Evolutionary conservation across 306 rosid species (phyloP), one percentile per base, ranked within the genome.

Genomic region (Alnus glutinosa): DNA sequence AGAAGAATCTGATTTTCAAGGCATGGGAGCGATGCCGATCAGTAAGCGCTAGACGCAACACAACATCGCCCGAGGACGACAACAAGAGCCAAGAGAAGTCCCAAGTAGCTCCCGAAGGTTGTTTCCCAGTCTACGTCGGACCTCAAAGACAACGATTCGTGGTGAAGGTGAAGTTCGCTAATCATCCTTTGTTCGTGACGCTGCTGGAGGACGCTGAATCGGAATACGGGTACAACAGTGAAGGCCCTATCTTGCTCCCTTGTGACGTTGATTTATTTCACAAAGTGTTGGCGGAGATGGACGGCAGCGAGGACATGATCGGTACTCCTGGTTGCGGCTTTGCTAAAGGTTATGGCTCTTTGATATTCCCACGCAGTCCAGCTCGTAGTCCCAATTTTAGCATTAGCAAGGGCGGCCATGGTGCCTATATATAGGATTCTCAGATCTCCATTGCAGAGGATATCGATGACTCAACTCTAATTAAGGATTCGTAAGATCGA

Each of bases 231-330:
- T 83, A 83, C 36, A 64, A 39, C 18, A 81, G 85, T 15, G 83
- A 94, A 23, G 97, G 98, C 3, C 98, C 88, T 0, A 82, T 92
- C 51, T 80, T 85, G 85, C 98, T 94, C 66, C 97, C 98, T 37
- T 92, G 97, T 30, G 87, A 83, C 0, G 89, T 90, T 6, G 92
- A 82, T 62, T 72, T 88, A 78, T 94, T 94, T 82, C 78, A 64
- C 67, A 74, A 83, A 42, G 96, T 92, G 8, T 61, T 92, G 73
- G 90, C 87, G 0, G 87, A 85, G 89, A 83, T 83, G 71, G 84
- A 88, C 5, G 14, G 28, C 52, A 30, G 23, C n/a, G 86, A 77
- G 8, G 79, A 74, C 16, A 34, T 64, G 15, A n/a, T 23, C 23
- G 3, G 58, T 12, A 39, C 23, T 42, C 71, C 48, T 39, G 30